Base-by-base conservation (phyloP, 108 stramenopile genomes). In the Nitzschia palea region DNA sequence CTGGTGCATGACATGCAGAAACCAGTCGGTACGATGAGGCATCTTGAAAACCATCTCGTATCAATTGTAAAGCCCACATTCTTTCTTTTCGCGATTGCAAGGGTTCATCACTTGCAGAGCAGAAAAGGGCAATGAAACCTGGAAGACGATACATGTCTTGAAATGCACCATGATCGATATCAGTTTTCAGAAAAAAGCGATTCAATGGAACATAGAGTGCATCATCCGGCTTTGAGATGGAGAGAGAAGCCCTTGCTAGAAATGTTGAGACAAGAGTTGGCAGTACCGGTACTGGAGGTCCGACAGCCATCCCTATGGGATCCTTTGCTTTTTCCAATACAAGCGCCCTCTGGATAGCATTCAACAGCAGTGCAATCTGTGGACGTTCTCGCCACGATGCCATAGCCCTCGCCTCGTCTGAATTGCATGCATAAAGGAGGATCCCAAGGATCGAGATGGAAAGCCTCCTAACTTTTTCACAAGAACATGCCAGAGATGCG, bases 121-220 rank as follows among this genome's bases (percentile, higher is more conserved):
- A 94, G 70, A 89, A 94, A 9, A 91, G 55, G n/a, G 88, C 76
- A 3, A 94, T 81, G 66, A 94, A 94, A 37, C 76, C 67, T 26
- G 93, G 93, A 28, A 94, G 70, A n/a, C 78, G 78, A 52, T 76
- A 77, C 62, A 79, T 71, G 67, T 94, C 89, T 52, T 86, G 81
- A 62, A 88, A 89, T 37, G 93, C 93, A 15, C 93, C 93, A 56
- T 86, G 85, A 61, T 85, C 73, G 30, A 70, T 67, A 23, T 80
- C 80, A 20, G 74, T 67, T 31, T 85, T 77, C 18, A 94, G 70
- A 65, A 91, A 94, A 57, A 80, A 89, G n/a, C 79, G 72, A 66
- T 94, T 94, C 37, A 90, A 68, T 29, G 82, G 72, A 33, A 81
- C 80, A 59, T 82, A 94, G 68, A 94, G 78, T 23, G 85, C 63